phyloP scores from a whole-genome alignment of 352 stramenopile species.

The Phytophthora hybrid region DNA sequence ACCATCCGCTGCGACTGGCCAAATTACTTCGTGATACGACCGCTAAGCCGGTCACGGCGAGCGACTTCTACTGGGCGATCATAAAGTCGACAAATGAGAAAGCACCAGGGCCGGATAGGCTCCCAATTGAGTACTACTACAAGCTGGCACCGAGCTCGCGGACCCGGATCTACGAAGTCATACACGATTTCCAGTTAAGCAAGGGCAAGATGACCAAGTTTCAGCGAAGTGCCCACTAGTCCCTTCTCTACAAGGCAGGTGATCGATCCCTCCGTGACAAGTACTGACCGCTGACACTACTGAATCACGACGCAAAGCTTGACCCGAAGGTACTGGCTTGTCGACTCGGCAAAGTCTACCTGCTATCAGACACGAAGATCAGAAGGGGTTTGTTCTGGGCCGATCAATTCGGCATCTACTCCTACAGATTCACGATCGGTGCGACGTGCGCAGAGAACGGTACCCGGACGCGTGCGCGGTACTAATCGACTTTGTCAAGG shows the following conservation, averaged over 20 bases:
- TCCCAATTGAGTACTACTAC: conserved; percentile 36
- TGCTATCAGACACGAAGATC: conserved; percentile 19
- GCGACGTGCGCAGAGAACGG: background rate
- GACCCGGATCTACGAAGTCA: conserved; percentile 24
- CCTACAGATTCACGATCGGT: conserved; percentile 21
- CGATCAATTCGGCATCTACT: conserved; percentile 21
- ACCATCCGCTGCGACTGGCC: background rate
- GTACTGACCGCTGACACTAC: conserved; percentile 22
- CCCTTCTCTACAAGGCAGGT: conserved; percentile 14
- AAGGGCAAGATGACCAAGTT: conserved; percentile 33
- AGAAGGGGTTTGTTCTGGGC: conserved; percentile 9
- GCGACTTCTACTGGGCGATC: conserved; percentile 30
- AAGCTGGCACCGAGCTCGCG: conserved; percentile 6
- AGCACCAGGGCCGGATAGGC: conserved; percentile 14
- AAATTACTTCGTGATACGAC: background rate
- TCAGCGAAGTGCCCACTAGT: conserved; percentile 16
- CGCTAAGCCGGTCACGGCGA: conserved; percentile 5
- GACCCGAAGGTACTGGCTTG: conserved; percentile 10
- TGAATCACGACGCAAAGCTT: conserved; percentile 29
- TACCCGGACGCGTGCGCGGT: conserved; percentile 9
- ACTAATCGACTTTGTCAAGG: conserved; percentile 11
- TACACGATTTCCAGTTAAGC: conserved; percentile 7
- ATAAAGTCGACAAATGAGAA: conserved; percentile 21
- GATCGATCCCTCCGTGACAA: conserved; percentile 4
- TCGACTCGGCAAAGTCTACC: conserved; percentile 3